Conservation (phyloP, 352 stramenopile genomes). For the Phytophthora foliorum region DNA sequence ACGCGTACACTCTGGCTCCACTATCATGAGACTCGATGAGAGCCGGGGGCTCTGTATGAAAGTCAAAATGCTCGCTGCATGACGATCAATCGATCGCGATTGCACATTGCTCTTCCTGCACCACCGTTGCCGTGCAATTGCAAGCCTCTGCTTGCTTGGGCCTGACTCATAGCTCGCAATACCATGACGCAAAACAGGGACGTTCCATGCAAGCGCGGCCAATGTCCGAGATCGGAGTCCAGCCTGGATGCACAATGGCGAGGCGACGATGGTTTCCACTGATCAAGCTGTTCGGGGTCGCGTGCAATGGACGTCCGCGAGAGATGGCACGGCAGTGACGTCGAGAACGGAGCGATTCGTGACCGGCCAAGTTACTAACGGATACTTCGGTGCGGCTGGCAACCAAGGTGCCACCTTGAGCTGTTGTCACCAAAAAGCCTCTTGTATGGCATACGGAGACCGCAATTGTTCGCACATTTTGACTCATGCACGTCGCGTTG, state of each 20-base stretch:
- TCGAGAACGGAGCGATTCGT: not conserved
- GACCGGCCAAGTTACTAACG: constrained; percentile 28
- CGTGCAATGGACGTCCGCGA: not conserved
- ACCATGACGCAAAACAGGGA: too few species aligned
- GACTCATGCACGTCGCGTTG: not conserved
- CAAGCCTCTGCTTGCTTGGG: constrained; percentile 23
- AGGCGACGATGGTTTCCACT: constrained; percentile 31
- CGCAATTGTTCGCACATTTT: constrained; percentile 35
- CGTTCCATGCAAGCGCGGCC: too few species aligned
- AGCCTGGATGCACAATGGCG: constrained; percentile 1
- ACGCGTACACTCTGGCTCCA: too few species aligned
- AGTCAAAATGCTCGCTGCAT: too few species aligned
- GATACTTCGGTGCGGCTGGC: constrained; percentile 36
- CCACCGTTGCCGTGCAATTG: not conserved
- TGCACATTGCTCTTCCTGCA: not conserved
- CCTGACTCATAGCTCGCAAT: constrained; percentile 20
- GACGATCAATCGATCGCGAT: constrained; percentile 6
- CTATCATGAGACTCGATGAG: too few species aligned
- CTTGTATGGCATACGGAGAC: constrained; percentile 6
- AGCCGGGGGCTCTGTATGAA: not conserved
- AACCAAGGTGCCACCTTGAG: constrained; percentile 21
- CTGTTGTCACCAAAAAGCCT: constrained; percentile 25
- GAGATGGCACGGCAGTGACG: not conserved
- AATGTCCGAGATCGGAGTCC: constrained; percentile 24
- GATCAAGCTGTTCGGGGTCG: constrained; percentile 24